These are phyloP conservation scores for Neurospora tetraspora DNA, from an alignment of 495 filamentous ascomycete genomes.

Conservation along the genomic window DNA sequence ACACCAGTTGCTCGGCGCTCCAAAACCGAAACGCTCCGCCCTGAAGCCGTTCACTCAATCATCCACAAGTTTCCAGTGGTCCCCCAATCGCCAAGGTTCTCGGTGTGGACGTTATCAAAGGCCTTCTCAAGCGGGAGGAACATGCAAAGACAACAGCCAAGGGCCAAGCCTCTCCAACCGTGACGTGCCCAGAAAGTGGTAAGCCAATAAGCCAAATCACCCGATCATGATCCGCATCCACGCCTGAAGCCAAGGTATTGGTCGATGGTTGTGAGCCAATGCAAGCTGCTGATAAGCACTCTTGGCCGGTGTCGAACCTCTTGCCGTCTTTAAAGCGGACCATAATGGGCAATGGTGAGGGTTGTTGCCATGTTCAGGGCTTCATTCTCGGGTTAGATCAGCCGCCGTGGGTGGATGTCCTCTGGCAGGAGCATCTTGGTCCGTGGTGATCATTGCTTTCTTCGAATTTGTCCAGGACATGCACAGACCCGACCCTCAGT, in stretches of 20 bases:
- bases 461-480: conserved; percentile 22
- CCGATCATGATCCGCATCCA: neutral
- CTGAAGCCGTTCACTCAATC: neutral
- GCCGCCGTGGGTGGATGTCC: neutral
- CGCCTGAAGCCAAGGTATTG: neutral
- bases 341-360: neutral
- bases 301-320: neutral
- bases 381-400: neutral
- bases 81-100: neutral
- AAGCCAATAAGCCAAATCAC: neutral
- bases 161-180: neutral
- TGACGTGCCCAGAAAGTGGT: neutral
- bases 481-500: conserved; percentile 51
- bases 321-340: neutral
- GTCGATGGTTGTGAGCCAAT: neutral
- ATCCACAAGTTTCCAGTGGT: neutral
- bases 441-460: neutral
- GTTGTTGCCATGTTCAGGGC: neutral
- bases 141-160: neutral
- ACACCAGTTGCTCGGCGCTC: neutral
- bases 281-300: neutral
- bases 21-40: neutral
- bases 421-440: neutral
- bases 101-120: neutral
- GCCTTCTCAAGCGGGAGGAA: neutral